A percentile compares a stretch with the other conserved stretches of the same genome.
phyloP scores from a whole-genome alignment of 495 filamentous ascomycete species.

The Penicillium lagena region DNA sequence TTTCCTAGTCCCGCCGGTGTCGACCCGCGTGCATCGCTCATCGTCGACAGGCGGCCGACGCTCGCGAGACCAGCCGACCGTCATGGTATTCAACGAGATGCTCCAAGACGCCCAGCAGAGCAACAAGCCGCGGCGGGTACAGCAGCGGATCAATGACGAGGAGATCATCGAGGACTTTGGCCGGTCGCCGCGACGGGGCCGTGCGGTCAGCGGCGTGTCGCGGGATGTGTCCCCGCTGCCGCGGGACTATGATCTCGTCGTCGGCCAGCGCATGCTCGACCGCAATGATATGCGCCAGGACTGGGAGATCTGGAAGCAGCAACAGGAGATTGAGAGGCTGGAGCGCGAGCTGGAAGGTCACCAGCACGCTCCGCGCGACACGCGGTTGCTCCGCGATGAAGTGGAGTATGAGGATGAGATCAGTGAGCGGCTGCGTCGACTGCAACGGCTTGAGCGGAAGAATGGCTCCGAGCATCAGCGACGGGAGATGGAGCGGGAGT shows the following conservation, averaged over 20 bases:
- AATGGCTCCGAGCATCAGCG: conserved; percentile 26
- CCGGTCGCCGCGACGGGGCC: conserved; percentile 13
- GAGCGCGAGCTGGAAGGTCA: conserved; percentile 35
- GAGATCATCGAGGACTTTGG: conserved; percentile 29
- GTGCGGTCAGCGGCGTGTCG: conserved; percentile 10
- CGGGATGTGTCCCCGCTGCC: conserved; percentile 14
- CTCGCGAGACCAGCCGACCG: conserved; percentile 10
- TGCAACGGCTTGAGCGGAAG: conserved; percentile 29
- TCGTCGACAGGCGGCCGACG: conserved; percentile 36
- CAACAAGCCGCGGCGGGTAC: conserved; percentile 14
- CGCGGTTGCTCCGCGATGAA: conserved; percentile 23
- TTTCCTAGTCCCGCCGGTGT: conserved; percentile 17
- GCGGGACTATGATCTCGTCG: conserved; percentile 31
- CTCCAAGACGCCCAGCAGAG: conserved; percentile 4
- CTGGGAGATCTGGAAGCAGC: conserved; percentile 32
- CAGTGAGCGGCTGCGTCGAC: conserved; percentile 23
- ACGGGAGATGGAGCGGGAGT: conserved; percentile 19
- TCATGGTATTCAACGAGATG: conserved; percentile 22
- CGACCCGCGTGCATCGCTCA: conserved; percentile 27
- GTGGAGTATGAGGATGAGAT: conserved; percentile 35
- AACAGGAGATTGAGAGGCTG: conserved; percentile 39
- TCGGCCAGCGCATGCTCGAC: conserved; percentile 32
- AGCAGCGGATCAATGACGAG: conserved; percentile 14
- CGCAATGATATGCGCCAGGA: conserved; percentile 32
- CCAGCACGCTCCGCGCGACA: conserved; percentile 15